These are phyloP conservation scores for Striga asiatica DNA, from an alignment of 257 asterid genomes.

Conservation along the genomic window DNA sequence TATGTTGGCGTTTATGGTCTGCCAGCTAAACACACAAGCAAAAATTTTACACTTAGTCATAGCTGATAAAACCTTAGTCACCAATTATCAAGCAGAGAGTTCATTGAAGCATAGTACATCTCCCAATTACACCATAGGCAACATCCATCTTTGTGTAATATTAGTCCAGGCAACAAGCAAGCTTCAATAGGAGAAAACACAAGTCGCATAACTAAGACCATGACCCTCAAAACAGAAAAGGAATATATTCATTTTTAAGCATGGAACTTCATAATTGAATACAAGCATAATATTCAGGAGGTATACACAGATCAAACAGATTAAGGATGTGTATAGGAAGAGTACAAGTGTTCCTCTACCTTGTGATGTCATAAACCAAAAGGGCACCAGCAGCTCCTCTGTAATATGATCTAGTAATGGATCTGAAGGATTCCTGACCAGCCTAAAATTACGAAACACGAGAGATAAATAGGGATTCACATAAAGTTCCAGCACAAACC, in stretches of 20 bases:
- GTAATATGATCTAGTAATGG: slow-evolving; percentile 56
- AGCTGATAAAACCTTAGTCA: neutral
- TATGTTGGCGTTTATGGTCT: neutral
- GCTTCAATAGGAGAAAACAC: neutral
- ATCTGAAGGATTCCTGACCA: slow-evolving; percentile 60
- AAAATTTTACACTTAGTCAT: neutral
- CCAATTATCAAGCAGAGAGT: neutral
- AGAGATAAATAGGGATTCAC: neutral
- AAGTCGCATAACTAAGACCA: neutral
- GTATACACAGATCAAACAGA: too few species aligned
- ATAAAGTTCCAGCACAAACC: too few species aligned
- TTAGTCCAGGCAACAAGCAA: neutral
- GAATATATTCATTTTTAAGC: neutral
- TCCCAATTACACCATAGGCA: neutral
- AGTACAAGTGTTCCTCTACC: slow-evolving; percentile 23
- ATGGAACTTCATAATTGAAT: neutral
- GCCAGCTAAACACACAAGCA: neutral
- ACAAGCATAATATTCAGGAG: neutral
- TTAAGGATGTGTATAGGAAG: too few species aligned
- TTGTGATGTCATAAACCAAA: slow-evolving; percentile 50
- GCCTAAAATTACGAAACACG: slow-evolving; percentile 33
- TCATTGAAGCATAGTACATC: neutral
- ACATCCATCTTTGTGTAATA: neutral
- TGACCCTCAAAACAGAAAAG: neutral
- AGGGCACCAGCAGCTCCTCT: slow-evolving; percentile 82